Evolutionary conservation across 768 basidiomycete genomes (phyloP), one percentile per base, ranked within the genome.

Genomic region (Trametes cingulata): DNA sequence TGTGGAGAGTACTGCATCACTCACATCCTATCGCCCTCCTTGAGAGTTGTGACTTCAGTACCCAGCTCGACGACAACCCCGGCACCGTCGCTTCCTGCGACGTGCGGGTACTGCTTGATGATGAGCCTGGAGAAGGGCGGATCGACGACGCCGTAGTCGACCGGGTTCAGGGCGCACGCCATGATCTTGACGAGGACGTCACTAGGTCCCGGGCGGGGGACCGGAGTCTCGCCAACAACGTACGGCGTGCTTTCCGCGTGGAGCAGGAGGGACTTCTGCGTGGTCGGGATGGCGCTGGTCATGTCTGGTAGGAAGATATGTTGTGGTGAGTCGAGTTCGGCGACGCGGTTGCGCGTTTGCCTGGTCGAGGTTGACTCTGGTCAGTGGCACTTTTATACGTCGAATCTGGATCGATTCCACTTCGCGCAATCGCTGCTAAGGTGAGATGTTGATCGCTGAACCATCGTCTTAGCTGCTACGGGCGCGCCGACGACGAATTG

Each of bases 21-120:
- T 61, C 43, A 75, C 74, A 78, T 72, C 54, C 65, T 72, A 58
- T 75, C 77, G 4, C 78, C 79, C 17, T 71, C 68, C 33, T 68
- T 71, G 53, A 79, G 70, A n/a, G 65, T 56, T 2, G 71, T 69
- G 2, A 80, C 80, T 0, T 68, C 73, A n/a, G 73, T 66, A 12
- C 77, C 80, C 13, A 78, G 68, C 25, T 68, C 69, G n/a, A 72
- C 72, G 37, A 79, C 73, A 29, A 69, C 68, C 12, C 80, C 79
- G 6, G 78, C 75, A n/a, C 52, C 71, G 25, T 82, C 79, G 2
- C 42, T 56, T 2, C 77, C 80, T 35, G 76, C 43, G 43, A 79
- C 66, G 13, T 67, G 65, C 0, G 80, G 80, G 56, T 57, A 82
- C 2, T 68, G 39, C 12, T 73, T 58, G 20, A 79, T 45, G 58